These are phyloP conservation scores for Salisapilia sapeloensis DNA, from an alignment of 352 stramenopile species.

Conservation along the genomic window DNA sequence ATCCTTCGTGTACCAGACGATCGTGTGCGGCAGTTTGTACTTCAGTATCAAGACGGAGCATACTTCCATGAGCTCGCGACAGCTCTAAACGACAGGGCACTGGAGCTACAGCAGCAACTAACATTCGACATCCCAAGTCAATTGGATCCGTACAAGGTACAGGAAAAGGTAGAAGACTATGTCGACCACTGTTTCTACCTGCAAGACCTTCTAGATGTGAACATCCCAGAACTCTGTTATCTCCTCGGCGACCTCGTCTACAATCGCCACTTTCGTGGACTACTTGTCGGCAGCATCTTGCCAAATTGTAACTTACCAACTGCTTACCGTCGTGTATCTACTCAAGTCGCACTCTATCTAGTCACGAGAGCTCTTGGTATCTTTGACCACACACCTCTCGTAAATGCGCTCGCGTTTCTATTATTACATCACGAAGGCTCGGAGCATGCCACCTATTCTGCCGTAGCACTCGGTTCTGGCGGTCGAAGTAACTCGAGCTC, in stretches of 20 bases:
- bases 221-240: conserved; percentile 70
- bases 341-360: conserved; percentile 55
- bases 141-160: conserved; percentile 45
- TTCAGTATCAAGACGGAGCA: conserved; percentile 49
- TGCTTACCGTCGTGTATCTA: conserved; percentile 61
- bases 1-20: conserved; percentile 64
- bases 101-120: conserved; percentile 57
- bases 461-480: conserved; percentile 30
- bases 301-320: conserved; percentile 56
- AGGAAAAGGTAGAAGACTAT: conserved; percentile 64
- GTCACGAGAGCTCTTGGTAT: conserved; percentile 56
- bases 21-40: conserved; percentile 54
- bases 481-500: too few species aligned
- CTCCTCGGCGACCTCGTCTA: conserved; percentile 61
- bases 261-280: conserved; percentile 38
- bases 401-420: conserved; percentile 71
- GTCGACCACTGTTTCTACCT: conserved; percentile 78
- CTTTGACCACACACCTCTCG: conserved; percentile 59
- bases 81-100: conserved; percentile 48
- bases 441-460: conserved; percentile 40
- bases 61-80: conserved; percentile 75
- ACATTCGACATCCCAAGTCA: conserved; percentile 26
- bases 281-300: conserved; percentile 54
- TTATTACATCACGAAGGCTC: conserved; percentile 45
- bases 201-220: conserved; percentile 70